Evolutionary conservation across 305 asterid genomes (phyloP).

Genomic region (Fraxinus baroniana): DNA sequence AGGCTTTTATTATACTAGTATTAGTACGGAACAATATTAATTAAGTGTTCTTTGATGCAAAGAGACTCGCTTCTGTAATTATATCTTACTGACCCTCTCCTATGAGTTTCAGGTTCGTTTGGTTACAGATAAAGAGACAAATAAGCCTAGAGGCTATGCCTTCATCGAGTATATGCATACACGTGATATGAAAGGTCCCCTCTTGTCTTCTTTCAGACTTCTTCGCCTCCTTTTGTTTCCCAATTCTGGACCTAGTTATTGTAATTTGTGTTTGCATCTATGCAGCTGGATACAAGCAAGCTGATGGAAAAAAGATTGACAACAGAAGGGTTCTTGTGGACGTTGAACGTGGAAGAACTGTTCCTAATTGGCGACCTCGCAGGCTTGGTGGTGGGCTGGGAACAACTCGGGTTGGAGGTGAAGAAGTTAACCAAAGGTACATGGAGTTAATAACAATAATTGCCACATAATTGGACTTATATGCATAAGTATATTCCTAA

Average conservation of each 20-base stretch:
- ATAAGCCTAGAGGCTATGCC: constrained; percentile 96
- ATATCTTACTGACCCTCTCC: constrained; percentile 26
- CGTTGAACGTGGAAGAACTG: constrained; percentile 99
- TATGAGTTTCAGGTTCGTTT: constrained; percentile 78
- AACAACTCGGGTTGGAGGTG: constrained; percentile 87
- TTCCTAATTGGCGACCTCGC: constrained; percentile 98
- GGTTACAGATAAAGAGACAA: constrained; percentile 72
- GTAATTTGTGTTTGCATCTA: constrained; percentile 17
- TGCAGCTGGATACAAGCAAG: constrained; percentile 99
- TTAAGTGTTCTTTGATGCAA: constrained; percentile 15
- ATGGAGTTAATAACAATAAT: constrained; percentile 49
- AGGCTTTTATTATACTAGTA: constrained; percentile 51
- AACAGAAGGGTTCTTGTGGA: constrained; percentile 95
- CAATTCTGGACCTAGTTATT: not conserved
- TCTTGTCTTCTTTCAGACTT: not conserved
- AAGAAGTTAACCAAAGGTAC: constrained; percentile 59
- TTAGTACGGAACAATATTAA: constrained; percentile 22
- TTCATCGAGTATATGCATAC: constrained; percentile 89
- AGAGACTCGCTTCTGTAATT: constrained; percentile 18
- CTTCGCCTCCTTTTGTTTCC: not conserved
- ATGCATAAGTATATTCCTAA: not conserved
- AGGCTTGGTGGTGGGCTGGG: constrained; percentile 99
- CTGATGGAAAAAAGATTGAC: constrained; percentile 97
- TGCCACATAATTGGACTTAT: not conserved
- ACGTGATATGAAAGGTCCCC: constrained; percentile 92